These are phyloP conservation scores for Carallia brachiata DNA, from an alignment of 345 rosid species.

Conservation along the genomic window DNA sequence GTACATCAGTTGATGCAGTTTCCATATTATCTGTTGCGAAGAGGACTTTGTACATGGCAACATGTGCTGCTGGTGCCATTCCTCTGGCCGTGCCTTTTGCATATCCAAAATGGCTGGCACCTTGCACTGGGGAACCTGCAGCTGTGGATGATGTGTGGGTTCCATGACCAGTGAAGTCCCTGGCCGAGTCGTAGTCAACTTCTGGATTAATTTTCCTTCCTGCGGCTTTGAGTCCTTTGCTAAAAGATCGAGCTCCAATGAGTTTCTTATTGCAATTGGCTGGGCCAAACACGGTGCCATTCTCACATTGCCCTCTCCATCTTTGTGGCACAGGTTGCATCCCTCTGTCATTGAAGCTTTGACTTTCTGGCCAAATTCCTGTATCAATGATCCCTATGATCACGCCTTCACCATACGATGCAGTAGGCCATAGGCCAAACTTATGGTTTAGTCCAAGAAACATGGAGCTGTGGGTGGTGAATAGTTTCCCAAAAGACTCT, in stretches of 20 bases:
- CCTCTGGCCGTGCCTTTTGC: constrained; percentile 29
- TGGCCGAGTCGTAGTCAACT: constrained; percentile 23
- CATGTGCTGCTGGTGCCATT: constrained; percentile 22
- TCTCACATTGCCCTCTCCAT: constrained; percentile 26
- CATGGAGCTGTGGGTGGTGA: constrained; percentile 38
- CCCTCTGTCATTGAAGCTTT: constrained; percentile 17
- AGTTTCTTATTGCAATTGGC: constrained; percentile 19
- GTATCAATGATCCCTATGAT: constrained; percentile 21
- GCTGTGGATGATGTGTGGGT: constrained; percentile 25
- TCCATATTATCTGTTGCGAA: constrained; percentile 18
- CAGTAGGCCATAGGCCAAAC: constrained; percentile 4
- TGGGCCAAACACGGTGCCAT: constrained; percentile 12
- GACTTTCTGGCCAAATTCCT: constrained; percentile 27
- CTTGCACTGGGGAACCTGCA: constrained; percentile 18
- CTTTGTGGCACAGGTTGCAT: constrained; percentile 13
- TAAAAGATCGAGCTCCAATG: constrained; percentile 23
- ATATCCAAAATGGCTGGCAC: constrained; percentile 21
- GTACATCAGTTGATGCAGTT: constrained; percentile 45
- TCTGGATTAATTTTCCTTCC: constrained; percentile 22
- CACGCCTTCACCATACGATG: constrained; percentile 14
- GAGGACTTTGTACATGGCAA: constrained; percentile 27
- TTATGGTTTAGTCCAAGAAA: constrained; percentile 37
- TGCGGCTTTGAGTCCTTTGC: constrained; percentile 29
- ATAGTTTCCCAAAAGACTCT: constrained; percentile 37
- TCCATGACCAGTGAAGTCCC: constrained; percentile 18